Percentiles rank a stretch among this genome's conserved stretches.
phyloP scores from a whole-genome alignment of 176 grass and related monocot genomes.

The Triticum aestivum region DNA sequence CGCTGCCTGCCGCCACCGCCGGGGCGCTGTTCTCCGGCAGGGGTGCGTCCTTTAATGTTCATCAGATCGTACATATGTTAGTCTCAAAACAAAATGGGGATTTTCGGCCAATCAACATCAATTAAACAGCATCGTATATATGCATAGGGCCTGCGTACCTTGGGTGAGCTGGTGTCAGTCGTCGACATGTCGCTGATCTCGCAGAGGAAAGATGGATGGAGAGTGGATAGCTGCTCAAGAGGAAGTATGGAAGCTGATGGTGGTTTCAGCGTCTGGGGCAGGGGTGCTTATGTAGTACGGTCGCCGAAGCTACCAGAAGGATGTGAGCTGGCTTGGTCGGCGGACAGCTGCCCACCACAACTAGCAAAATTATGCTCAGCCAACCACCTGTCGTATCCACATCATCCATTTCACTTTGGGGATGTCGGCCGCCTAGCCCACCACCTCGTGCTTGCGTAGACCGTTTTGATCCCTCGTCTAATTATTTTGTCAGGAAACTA shows the following conservation, averaged over 20 bases:
- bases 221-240: neutral
- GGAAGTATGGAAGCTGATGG: neutral
- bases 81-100: neutral
- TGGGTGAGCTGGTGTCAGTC: neutral
- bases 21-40: neutral
- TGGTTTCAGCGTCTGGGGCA: neutral
- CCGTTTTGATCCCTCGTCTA: no score
- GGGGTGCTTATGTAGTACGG: neutral
- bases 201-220: neutral
- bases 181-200: constrained; percentile 11
- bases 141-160: constrained; percentile 10
- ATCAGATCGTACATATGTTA: neutral
- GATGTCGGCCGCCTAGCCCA: neutral
- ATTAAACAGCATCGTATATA: neutral
- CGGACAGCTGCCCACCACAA: neutral
- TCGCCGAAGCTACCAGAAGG: neutral
- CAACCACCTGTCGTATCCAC: neutral
- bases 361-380: neutral
- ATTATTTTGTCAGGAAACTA: no score
- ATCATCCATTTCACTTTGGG: neutral
- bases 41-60: neutral
- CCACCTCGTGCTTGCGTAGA: neutral
- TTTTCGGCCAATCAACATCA: neutral
- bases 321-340: constrained; percentile 6
- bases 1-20: neutral